phyloP scores from a whole-genome alignment of 148 eudicot genomes.

The Agrostemma githago region DNA sequence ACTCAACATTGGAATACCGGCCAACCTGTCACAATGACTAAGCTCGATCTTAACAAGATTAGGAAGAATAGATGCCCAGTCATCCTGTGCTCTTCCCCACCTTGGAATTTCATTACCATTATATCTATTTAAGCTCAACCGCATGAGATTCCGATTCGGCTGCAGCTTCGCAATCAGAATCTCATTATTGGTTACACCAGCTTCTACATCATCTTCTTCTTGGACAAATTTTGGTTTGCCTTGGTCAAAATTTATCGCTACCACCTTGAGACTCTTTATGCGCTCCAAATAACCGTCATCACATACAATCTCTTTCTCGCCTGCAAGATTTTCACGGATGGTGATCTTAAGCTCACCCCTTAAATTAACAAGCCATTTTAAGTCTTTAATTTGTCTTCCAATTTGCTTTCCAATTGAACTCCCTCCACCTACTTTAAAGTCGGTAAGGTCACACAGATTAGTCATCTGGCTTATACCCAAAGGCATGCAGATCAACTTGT shows the following conservation, averaged over 20 bases:
- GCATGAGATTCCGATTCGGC: conserved; percentile 18
- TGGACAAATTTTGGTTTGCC: too few species aligned
- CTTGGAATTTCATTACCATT: conserved; percentile 4
- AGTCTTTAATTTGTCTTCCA: not conserved
- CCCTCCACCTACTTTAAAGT: not conserved
- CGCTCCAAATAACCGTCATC: too few species aligned
- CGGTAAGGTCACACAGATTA: not conserved
- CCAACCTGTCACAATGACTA: not conserved
- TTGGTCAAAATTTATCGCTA: too few species aligned
- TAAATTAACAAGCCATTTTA: not conserved
- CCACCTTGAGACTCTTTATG: too few species aligned
- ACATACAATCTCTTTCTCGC: too few species aligned
- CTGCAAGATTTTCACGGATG: too few species aligned
- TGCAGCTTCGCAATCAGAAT: conserved; percentile 10
- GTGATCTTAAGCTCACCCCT: too few species aligned
- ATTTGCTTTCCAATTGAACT: not conserved
- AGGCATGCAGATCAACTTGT: conserved; percentile 15
- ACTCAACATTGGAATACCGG: conserved; percentile 9
- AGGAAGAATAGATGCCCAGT: not conserved
- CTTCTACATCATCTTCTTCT: too few species aligned
- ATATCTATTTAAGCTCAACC: not conserved
- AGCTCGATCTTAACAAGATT: conserved; percentile 10
- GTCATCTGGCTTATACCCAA: conserved; percentile 19
- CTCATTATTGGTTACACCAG: too few species aligned
- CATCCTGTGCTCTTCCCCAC: conserved; percentile 14